phyloP scores from a whole-genome alignment of 768 basidiomycete genomes.

The Phaeotremella fagi region DNA sequence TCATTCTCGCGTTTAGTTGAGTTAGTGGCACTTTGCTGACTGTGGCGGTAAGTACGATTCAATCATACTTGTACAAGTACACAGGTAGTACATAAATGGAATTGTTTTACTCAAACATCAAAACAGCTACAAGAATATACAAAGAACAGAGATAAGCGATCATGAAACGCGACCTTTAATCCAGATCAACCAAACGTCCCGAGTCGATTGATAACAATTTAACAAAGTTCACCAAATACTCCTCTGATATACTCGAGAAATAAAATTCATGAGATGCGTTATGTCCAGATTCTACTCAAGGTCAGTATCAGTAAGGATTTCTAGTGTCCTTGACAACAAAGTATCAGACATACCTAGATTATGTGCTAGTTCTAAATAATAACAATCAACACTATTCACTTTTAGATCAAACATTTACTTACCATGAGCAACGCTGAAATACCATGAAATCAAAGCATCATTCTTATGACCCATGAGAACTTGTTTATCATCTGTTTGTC shows the following conservation, averaged over 20 bases:
- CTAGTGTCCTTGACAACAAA: neutral
- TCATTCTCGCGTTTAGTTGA: too few species aligned
- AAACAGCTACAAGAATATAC: too few species aligned
- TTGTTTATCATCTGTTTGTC: constrained; percentile 61
- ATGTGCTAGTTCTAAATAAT: constrained; percentile 24
- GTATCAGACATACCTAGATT: constrained; percentile 27
- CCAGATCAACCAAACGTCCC: neutral
- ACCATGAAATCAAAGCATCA: constrained; percentile 82
- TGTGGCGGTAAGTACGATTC: too few species aligned
- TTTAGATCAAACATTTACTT: neutral
- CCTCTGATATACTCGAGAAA: constrained; percentile 84
- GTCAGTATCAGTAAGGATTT: neutral
- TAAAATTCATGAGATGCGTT: constrained; percentile 93
- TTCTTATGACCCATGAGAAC: constrained; percentile 56
- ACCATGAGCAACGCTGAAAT: constrained; percentile 81
- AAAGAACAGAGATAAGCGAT: too few species aligned
- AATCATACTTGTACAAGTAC: too few species aligned
- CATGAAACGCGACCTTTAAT: too few species aligned
- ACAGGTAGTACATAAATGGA: too few species aligned
- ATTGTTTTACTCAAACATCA: too few species aligned
- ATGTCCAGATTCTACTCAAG: constrained; percentile 56
- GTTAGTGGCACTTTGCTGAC: too few species aligned
- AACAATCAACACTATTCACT: neutral
- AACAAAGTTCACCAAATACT: constrained; percentile 47
- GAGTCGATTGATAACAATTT: constrained; percentile 21